These are phyloP conservation scores for Imleria badia DNA, from an alignment of 768 basidiomycete genomes.

Conservation along the genomic window DNA sequence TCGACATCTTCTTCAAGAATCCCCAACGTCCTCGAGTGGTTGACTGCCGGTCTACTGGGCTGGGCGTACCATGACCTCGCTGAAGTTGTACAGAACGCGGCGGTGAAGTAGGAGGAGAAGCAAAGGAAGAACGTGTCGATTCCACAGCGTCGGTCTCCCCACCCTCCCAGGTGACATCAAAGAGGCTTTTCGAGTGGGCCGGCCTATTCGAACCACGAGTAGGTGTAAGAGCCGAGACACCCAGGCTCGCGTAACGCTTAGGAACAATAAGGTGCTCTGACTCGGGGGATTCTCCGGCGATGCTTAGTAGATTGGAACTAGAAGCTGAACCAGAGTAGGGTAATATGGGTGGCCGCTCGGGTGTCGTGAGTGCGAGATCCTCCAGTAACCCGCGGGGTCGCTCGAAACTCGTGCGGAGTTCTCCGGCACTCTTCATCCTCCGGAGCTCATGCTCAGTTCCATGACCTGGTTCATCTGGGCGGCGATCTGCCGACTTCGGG, in stretches of 20 bases:
- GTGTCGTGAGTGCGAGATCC: constrained; percentile 33
- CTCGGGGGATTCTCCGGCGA: constrained; percentile 31
- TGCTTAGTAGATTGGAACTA: constrained; percentile 61
- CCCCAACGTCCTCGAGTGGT: constrained; percentile 73
- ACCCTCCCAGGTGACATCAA: constrained; percentile 50
- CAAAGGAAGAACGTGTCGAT: constrained; percentile 24
- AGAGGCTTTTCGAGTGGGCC: constrained; percentile 41
- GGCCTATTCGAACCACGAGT: constrained; percentile 37
- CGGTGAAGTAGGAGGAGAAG: constrained; percentile 29
- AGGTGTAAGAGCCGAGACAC: constrained; percentile 41
- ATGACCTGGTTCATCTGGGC: constrained; percentile 41
- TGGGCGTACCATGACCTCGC: constrained; percentile 14
- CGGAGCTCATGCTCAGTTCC: constrained; percentile 61
- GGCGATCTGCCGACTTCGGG: constrained; percentile 14
- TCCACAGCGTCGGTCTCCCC: constrained; percentile 9
- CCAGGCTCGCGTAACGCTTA: constrained; percentile 70
- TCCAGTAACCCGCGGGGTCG: constrained; percentile 24
- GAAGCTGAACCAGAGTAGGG: constrained; percentile 64
- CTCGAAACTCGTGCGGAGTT: constrained; percentile 50
- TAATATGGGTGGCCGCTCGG: constrained; percentile 42
- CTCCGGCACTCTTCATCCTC: constrained; percentile 87
- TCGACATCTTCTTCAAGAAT: constrained; percentile 98
- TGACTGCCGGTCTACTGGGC: constrained; percentile 27
- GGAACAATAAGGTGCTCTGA: constrained; percentile 38
- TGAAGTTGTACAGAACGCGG: constrained; percentile 20